Evolutionary conservation across 75 land plant species (phyloP).

Genomic region (Cryptomeria japonica): DNA sequence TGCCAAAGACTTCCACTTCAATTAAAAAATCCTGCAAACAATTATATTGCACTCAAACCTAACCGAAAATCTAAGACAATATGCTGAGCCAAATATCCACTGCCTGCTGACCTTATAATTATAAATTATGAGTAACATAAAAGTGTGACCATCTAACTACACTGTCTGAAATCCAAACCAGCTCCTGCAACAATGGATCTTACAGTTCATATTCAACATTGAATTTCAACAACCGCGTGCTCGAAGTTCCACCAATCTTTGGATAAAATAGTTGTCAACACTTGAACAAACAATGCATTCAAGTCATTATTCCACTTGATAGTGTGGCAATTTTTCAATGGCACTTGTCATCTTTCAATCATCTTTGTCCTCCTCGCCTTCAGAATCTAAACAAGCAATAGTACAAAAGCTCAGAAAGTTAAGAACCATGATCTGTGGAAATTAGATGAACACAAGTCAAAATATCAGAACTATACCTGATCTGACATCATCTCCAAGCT

Average conservation of each 20-base stretch:
- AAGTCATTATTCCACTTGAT: neutral
- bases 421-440: neutral
- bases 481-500: constrained; percentile 91
- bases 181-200: neutral
- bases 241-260: neutral
- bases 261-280: neutral
- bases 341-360: neutral
- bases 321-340: neutral
- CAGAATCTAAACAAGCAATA: neutral
- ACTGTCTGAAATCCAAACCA: neutral
- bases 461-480: constrained; percentile 55
- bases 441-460: neutral
- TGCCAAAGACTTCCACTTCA: neutral
- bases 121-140: neutral
- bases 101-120: neutral
- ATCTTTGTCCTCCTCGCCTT: constrained; percentile 1
- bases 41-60: neutral
- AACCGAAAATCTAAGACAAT: neutral
- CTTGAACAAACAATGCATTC: neutral
- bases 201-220: neutral
- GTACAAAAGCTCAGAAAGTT: neutral
- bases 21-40: neutral
- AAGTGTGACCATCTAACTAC: neutral
- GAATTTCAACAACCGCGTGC: neutral
- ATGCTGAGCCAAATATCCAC: neutral